Evolutionary conservation across 345 rosid species (phyloP).

Genomic region (Rubroshorea leprosula): DNA sequence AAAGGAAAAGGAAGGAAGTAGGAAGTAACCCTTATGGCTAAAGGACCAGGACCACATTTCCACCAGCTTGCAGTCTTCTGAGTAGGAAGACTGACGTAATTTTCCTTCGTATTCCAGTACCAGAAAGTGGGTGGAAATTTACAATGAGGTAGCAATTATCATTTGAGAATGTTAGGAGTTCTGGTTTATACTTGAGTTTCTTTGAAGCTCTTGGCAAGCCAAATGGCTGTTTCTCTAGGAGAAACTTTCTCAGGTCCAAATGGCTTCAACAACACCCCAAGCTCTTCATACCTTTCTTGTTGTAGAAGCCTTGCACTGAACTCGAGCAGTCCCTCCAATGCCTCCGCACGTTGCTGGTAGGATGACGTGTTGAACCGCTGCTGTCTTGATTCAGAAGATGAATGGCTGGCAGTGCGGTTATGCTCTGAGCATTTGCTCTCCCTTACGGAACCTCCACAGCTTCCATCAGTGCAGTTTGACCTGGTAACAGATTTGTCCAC

Average conservation of each 20-base stretch:
- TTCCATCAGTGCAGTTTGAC: constrained; percentile 20
- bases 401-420: constrained; percentile 33
- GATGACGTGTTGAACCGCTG: constrained; percentile 84
- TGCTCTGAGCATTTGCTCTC: constrained; percentile 27
- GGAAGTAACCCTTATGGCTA: too few species aligned
- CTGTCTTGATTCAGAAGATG: constrained; percentile 43
- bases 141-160: neutral
- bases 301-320: constrained; percentile 80
- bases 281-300: constrained; percentile 77
- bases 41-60: too few species aligned
- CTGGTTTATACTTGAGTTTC: constrained; percentile 44
- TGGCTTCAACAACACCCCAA: constrained; percentile 80
- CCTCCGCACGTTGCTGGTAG: constrained; percentile 92
- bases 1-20: too few species aligned
- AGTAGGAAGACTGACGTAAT: neutral
- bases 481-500: constrained; percentile 23
- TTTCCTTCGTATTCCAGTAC: neutral
- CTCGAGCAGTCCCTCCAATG: constrained; percentile 88
- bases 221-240: constrained; percentile 91
- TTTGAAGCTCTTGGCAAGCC: constrained; percentile 95
- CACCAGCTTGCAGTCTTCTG: neutral
- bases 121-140: neutral
- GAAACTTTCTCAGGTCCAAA: constrained; percentile 93
- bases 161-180: neutral
- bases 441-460: constrained; percentile 21